Evolutionary conservation across 2,329 filamentous ascomycete species (phyloP).

Genomic region (Incumbomyces lentus): DNA sequence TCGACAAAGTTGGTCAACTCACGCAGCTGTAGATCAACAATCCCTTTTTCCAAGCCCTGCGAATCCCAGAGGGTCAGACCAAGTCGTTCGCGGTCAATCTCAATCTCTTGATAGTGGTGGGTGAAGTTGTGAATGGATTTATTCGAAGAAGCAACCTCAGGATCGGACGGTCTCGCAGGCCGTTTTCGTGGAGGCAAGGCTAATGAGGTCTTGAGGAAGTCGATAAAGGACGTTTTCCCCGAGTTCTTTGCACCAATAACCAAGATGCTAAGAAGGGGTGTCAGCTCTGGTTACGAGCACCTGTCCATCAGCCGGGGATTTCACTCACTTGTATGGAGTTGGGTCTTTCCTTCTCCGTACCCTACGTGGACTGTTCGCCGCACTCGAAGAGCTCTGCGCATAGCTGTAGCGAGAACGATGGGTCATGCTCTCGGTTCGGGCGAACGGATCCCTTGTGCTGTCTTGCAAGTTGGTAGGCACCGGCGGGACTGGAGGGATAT

Average conservation of each 20-base stretch:
- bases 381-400: conserved; percentile 80
- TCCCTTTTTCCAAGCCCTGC: conserved; percentile 83
- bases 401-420: conserved; percentile 94
- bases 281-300: background rate
- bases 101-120: conserved; percentile 83
- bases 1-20: conserved; percentile 89
- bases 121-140: conserved; percentile 59
- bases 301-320: too few species aligned
- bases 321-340: conserved; percentile 90
- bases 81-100: conserved; percentile 83
- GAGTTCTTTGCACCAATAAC: conserved; percentile 78
- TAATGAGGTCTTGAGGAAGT: conserved; percentile 82
- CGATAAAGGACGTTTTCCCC: conserved; percentile 93
- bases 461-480: conserved; percentile 12
- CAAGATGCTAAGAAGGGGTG: conserved; percentile 57
- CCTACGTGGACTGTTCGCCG: conserved; percentile 83
- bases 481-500: conserved; percentile 17
- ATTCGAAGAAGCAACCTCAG: conserved; percentile 43
- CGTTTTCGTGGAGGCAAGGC: conserved; percentile 74
- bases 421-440: conserved; percentile 86
- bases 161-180: conserved; percentile 46
- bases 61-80: conserved; percentile 96
- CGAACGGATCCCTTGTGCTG: conserved; percentile 56
- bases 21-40: conserved; percentile 86
- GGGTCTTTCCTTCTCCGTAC: conserved; percentile 93